phyloP scores from a whole-genome alignment of 768 basidiomycete genomes.

The Myochromella boudieri region DNA sequence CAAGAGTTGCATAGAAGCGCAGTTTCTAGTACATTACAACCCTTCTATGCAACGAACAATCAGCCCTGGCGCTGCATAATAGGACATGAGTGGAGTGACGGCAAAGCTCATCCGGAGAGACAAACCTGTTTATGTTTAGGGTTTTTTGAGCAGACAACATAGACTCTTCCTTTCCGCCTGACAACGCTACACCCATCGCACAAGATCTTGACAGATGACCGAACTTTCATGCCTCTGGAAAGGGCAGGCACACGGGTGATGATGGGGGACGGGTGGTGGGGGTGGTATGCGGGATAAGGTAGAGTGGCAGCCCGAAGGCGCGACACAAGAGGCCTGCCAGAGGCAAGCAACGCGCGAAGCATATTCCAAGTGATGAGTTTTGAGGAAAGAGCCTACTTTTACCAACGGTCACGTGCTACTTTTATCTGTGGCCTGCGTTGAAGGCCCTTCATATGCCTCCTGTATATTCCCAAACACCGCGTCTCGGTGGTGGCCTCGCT shows the following conservation, averaged over 20 bases:
- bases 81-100: conserved; percentile 12
- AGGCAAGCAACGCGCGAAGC: conserved; percentile 65
- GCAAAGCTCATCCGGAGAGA: conserved; percentile 1
- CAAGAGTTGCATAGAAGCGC: conserved; percentile 33
- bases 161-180: conserved; percentile 85
- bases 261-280: conserved; percentile 25
- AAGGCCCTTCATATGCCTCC: conserved; percentile 30
- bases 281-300: conserved; percentile 30
- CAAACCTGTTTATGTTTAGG: conserved; percentile 96
- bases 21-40: neutral
- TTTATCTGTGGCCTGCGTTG: no score
- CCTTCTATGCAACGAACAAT: conserved; percentile 5
- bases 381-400: no score
- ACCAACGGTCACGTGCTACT: no score
- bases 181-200: conserved; percentile 94
- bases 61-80: conserved; percentile 64
- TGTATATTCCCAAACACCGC: conserved; percentile 27
- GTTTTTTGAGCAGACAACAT: conserved; percentile 90
- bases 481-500: conserved; percentile 47
- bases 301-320: conserved; percentile 42
- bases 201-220: conserved; percentile 90
- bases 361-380: no score
- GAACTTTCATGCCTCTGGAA: conserved; percentile 92
- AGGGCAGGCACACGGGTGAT: conserved; percentile 31
- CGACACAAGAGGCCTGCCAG: conserved; percentile 59